Conservation (phyloP, 257 asterid species). For the Phtheirospermum japonicum region DNA sequence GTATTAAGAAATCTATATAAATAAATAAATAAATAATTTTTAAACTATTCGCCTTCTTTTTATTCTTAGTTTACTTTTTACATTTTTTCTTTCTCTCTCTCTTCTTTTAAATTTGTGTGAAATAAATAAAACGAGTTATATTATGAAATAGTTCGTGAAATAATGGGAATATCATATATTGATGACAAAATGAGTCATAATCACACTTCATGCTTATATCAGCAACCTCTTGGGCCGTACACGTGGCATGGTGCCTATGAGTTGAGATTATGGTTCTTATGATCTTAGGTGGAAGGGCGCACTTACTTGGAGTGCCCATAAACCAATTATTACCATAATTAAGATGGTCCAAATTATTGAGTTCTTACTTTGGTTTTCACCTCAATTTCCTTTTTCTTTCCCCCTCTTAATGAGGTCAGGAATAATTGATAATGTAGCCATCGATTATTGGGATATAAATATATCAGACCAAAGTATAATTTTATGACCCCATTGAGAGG, state of each 20-base stretch:
- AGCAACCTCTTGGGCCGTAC: slow-evolving; percentile 36
- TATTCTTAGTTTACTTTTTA: too few species aligned
- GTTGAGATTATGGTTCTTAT: slow-evolving; percentile 27
- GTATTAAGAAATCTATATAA: too few species aligned
- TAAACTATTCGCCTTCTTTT: too few species aligned
- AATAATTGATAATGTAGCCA: too few species aligned
- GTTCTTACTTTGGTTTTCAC: slow-evolving; percentile 9
- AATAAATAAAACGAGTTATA: neutral
- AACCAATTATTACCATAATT: slow-evolving; percentile 37
- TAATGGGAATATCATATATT: too few species aligned
- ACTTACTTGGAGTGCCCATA: slow-evolving; percentile 33
- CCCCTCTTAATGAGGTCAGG: slow-evolving; percentile 26
- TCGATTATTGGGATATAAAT: too few species aligned
- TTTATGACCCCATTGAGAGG: too few species aligned
- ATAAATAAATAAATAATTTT: too few species aligned
- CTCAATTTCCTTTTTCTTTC: slow-evolving; percentile 14
- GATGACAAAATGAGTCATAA: slow-evolving; percentile 15
- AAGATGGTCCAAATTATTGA: slow-evolving; percentile 20
- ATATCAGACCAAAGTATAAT: too few species aligned
- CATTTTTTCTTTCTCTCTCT: too few species aligned
- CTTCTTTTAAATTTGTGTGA: too few species aligned
- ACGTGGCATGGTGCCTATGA: slow-evolving; percentile 33
- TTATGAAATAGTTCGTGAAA: too few species aligned
- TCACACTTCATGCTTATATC: slow-evolving; percentile 54
- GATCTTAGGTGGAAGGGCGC: slow-evolving; percentile 33